Evolutionary conservation across 768 basidiomycete genomes (phyloP).

Genomic region (Termitomyces sp.): DNA sequence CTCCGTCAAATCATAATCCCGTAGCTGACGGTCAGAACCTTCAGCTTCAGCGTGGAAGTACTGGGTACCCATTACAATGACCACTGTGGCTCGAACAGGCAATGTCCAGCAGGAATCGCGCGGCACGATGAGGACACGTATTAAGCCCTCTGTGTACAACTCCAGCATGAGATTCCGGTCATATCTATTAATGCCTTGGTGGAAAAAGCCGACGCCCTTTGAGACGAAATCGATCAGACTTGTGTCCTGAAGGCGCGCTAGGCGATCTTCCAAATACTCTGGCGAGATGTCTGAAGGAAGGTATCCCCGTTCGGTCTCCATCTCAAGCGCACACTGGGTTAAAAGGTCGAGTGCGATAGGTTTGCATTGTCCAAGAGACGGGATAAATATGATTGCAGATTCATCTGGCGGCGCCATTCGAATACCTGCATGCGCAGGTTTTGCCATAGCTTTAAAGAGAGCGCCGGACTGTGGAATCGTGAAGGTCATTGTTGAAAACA

Average conservation of each 20-base stretch:
- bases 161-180: slow-evolving; percentile 76
- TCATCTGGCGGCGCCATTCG: slow-evolving; percentile 36
- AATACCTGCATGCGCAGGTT: slow-evolving; percentile 81
- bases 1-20: slow-evolving; percentile 78
- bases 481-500: slow-evolving; percentile 68
- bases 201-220: slow-evolving; percentile 86
- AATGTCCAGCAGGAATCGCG: slow-evolving; percentile 85
- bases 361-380: slow-evolving; percentile 74
- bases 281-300: slow-evolving; percentile 44
- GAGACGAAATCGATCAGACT: slow-evolving; percentile 67
- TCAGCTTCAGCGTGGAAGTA: slow-evolving; percentile 51
- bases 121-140: slow-evolving; percentile 79
- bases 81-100: slow-evolving; percentile 76
- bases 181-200: slow-evolving; percentile 58
- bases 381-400: slow-evolving; percentile 79
- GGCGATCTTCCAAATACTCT: slow-evolving; percentile 54
- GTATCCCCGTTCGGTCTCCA: slow-evolving; percentile 65
- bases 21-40: slow-evolving; percentile 58
- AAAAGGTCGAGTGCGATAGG: slow-evolving; percentile 77
- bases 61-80: slow-evolving; percentile 92
- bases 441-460: slow-evolving; percentile 88
- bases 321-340: slow-evolving; percentile 79
- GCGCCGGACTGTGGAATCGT: slow-evolving; percentile 82
- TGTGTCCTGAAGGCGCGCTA: slow-evolving; percentile 55
- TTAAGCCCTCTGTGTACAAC: slow-evolving; percentile 73